Evolutionary conservation across 257 asterid genomes (phyloP).

Genomic region (Solanum dulcamara): DNA sequence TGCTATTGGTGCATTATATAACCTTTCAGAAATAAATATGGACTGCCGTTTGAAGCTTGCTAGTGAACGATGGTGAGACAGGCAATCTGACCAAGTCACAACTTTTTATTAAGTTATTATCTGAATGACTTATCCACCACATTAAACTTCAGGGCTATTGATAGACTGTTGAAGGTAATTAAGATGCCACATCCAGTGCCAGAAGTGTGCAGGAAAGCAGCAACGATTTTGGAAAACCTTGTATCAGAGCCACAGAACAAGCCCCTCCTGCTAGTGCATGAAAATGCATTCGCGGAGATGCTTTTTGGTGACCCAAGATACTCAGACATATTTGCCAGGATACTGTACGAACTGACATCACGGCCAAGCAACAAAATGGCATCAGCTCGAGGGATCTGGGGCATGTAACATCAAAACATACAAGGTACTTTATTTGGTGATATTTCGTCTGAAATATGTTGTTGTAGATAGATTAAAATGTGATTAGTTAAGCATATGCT

Average conservation of each 20-base stretch:
- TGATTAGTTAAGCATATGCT: not conserved
- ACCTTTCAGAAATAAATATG: constrained; percentile 78
- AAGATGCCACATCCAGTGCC: constrained; percentile 83
- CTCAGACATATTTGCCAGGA: constrained; percentile 78
- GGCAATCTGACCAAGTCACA: not conserved
- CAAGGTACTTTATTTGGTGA: not conserved
- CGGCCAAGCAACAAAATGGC: constrained; percentile 70
- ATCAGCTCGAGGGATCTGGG: constrained; percentile 92
- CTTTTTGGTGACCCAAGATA: constrained; percentile 70
- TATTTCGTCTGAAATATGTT: not conserved
- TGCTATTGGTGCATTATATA: constrained; percentile 89
- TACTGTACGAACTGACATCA: constrained; percentile 73
- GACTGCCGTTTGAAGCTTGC: constrained; percentile 94
- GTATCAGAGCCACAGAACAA: constrained; percentile 98
- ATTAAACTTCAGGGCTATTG: constrained; percentile 65
- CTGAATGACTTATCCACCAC: not conserved
- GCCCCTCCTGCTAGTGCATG: constrained; percentile 58
- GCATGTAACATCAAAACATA: constrained; percentile 36
- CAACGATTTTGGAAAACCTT: constrained; percentile 75
- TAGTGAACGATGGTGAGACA: constrained; percentile 73
- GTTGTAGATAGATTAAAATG: not conserved
- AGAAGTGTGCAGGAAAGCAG: constrained; percentile 90
- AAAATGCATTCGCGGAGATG: constrained; percentile 87
- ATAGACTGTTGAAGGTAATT: constrained; percentile 75
- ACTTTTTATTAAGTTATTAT: not conserved